Percentiles rank a stretch among this genome's conserved stretches.
Evolutionary conservation across 495 filamentous ascomycete species (phyloP).

Genomic region (Sordaria brevicollis): DNA sequence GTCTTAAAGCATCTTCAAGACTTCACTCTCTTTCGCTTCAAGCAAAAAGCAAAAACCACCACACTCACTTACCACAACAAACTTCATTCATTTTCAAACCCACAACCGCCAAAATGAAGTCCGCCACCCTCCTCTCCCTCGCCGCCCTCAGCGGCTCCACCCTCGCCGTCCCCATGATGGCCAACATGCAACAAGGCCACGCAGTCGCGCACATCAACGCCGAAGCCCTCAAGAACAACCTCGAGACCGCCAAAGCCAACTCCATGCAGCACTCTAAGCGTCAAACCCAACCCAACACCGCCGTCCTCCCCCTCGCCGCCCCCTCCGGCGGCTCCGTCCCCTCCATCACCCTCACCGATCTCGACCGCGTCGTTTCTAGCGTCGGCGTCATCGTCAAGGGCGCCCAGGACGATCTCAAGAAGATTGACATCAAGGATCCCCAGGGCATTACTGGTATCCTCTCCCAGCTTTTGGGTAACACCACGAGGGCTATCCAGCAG

Average conservation of each 20-base stretch:
- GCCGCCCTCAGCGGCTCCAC: not conserved
- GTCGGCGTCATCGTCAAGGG: not conserved
- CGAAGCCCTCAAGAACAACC: not conserved
- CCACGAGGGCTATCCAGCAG: not conserved
- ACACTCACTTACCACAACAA: not conserved
- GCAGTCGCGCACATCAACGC: not conserved
- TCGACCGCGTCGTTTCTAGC: not conserved
- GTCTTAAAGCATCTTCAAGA: not conserved
- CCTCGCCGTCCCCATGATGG: not conserved
- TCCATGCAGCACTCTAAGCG: not conserved
- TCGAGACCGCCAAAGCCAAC: not conserved
- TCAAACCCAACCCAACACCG: not conserved
- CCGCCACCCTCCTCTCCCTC: not conserved
- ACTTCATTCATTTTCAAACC: not conserved
- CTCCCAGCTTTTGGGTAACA: not conserved
- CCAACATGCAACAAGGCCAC: not conserved
- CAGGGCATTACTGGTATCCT: not conserved
- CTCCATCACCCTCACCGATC: not conserved
- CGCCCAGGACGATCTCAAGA: not conserved
- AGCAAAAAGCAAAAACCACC: not conserved
- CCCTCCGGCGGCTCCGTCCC: not conserved
- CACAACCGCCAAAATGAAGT: no score
- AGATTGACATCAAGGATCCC: not conserved
- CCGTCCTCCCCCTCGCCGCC: not conserved
- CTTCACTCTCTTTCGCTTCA: not conserved